Percentiles rank a stretch among this genome's conserved stretches.
Conservation (phyloP, 2,329 filamentous ascomycete genomes). For the Blastomyces emzantsi region DNA sequence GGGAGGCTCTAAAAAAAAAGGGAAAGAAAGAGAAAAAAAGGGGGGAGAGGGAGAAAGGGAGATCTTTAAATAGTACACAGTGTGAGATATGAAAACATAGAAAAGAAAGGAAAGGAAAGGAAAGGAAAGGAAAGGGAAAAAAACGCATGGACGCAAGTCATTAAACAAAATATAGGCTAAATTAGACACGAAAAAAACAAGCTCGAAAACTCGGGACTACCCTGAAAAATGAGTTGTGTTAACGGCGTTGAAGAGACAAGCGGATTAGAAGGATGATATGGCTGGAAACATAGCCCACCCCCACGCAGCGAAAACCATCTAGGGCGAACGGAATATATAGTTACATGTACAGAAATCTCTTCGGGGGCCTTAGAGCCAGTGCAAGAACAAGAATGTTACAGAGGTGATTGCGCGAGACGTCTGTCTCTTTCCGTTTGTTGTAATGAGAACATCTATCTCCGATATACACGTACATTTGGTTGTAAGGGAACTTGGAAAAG, state of each 20-base stretch:
- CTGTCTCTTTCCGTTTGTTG: neutral
- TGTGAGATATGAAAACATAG: neutral
- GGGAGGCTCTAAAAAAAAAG: neutral
- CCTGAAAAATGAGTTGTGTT: neutral
- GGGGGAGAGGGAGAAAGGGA: no score
- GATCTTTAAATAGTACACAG: neutral
- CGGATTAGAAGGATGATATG: neutral
- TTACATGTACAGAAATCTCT: neutral
- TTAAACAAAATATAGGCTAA: neutral
- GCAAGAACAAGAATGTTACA: neutral
- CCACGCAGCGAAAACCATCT: neutral
- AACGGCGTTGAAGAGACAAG: neutral
- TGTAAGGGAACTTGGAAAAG: neutral
- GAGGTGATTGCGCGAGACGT: neutral
- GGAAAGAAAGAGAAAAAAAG: neutral
- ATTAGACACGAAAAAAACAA: neutral
- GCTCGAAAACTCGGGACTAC: neutral
- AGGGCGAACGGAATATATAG: neutral
- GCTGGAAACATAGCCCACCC: neutral
- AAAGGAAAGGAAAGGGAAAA: no score
- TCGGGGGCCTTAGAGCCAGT: neutral
- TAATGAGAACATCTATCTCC: neutral
- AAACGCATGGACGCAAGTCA: neutral
- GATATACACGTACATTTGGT: neutral
- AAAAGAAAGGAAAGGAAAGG: neutral